Evolutionary conservation across 257 asterid genomes (phyloP).

Genomic region (Ajuga chamaepitys): DNA sequence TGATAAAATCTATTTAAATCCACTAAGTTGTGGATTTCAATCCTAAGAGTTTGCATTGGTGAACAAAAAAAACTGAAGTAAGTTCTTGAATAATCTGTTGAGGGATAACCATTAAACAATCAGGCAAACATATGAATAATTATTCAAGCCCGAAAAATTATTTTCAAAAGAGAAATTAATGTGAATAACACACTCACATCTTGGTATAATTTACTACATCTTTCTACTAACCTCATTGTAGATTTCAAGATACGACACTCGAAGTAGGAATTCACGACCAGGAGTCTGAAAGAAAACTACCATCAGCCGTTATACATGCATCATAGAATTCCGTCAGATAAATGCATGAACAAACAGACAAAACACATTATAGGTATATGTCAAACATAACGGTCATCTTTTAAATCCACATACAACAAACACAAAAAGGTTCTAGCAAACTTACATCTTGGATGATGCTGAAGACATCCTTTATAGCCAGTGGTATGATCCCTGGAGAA

Average conservation of each 20-base stretch:
- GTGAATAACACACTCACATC: slow-evolving; percentile 25
- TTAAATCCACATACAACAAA: neutral
- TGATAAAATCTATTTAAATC: neutral
- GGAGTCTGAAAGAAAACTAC: slow-evolving; percentile 66
- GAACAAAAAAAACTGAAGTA: neutral
- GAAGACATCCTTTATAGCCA: slow-evolving; percentile 81
- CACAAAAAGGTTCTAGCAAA: slow-evolving; percentile 5
- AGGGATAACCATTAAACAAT: slow-evolving; percentile 9
- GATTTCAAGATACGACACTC: slow-evolving; percentile 93
- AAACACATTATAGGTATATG: neutral
- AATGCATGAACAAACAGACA: neutral
- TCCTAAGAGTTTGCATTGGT: neutral
- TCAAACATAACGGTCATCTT: neutral
- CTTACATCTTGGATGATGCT: slow-evolving; percentile 96
- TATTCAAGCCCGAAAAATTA: neutral
- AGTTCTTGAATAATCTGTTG: neutral
- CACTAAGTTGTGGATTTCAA: neutral
- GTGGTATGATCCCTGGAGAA: slow-evolving; percentile 75
- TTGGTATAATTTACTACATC: neutral
- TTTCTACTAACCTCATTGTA: slow-evolving; percentile 78
- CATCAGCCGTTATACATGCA: slow-evolving; percentile 10
- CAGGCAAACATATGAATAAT: neutral
- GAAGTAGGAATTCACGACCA: slow-evolving; percentile 88
- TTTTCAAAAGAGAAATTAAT: slow-evolving; percentile 7
- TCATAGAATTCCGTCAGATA: neutral